Conservation (phyloP, 257 asterid genomes). For the Ballota nigra region DNA sequence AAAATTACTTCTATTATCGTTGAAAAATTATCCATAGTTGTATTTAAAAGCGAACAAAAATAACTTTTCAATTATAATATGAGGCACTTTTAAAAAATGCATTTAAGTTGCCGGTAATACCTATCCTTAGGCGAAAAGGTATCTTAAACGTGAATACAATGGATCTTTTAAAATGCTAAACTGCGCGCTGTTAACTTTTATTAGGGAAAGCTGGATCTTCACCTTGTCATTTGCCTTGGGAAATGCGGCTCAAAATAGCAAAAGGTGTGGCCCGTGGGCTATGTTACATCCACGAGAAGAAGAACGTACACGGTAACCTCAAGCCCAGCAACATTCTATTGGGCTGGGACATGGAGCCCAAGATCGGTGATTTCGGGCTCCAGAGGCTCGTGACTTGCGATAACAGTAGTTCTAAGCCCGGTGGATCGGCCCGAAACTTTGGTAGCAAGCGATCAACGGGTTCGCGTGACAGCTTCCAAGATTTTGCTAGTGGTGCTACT, state of each 20-base stretch:
- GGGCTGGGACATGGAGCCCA: conserved; percentile 85
- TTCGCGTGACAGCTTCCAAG: conserved; percentile 77
- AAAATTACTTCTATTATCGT: too few species aligned
- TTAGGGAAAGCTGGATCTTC: conserved; percentile 85
- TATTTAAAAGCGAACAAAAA: too few species aligned
- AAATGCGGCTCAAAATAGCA: conserved; percentile 74
- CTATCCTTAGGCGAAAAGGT: too few species aligned
- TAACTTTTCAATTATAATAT: too few species aligned
- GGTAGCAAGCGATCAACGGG: conserved; percentile 92
- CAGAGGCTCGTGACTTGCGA: conserved; percentile 72
- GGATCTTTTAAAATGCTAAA: conserved; percentile 33
- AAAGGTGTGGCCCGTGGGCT: conserved; percentile 95
- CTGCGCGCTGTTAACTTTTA: conserved; percentile 8
- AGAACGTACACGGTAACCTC: conserved; percentile 87
- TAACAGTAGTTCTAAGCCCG: conserved; percentile 57
- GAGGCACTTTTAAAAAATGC: too few species aligned
- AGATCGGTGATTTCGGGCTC: conserved; percentile 90
- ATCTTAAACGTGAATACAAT: too few species aligned
- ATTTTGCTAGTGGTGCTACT: conserved; percentile 56
- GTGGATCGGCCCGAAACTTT: conserved; percentile 72
- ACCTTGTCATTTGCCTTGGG: conserved; percentile 83
- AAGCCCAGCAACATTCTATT: conserved; percentile 79
- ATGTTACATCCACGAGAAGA: conserved; percentile 74
- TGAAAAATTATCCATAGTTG: too few species aligned
- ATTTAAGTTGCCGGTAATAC: too few species aligned